Evolutionary conservation across 495 filamentous ascomycete genomes (phyloP), one percentile per base, ranked within the genome.

Genomic region (Hypoxylon lenormandii): DNA sequence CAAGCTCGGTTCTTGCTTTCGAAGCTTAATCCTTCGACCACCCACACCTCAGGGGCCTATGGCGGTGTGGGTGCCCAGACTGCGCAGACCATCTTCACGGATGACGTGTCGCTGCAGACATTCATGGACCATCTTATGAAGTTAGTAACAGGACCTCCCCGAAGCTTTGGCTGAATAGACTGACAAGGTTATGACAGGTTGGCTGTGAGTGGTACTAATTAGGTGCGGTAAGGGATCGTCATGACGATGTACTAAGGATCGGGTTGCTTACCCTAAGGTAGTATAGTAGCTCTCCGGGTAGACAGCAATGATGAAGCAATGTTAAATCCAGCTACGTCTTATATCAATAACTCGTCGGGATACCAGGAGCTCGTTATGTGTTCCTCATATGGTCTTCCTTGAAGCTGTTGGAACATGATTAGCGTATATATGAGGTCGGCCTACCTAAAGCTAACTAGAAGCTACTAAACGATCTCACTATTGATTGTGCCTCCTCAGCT

Each of bases 71-170:
- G 84, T 42, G 86, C 90, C 16, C 92, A 96, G 73, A 94, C 90
- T 18, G 93, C 95, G 30, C 96, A 98, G 81, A 99, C 96, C 12
- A 98, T 99, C 70, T 99, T 99, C 80, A 99, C 96, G 1, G 96
- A 99, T 73, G 96, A 99, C 80, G 96, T 99, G 53, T 97, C 93
- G 19, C 81, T 99, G 75, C 95, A 98, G 79, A 98, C 94, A 5
- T 99, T 99, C 76, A 99, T 98, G 95, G 96, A 99, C 68, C 92
- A 96, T 82, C 81, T 99, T 76, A 99, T 99, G 96, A 99, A 99
- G 92, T 94, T 79, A 82, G 91, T 83, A 28, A 60, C 73, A 55
- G 63, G 66, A 69, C 75, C 55, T 60, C 19, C 19, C n/a, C 13
- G 3, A 45, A 26, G 16, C 0, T 3, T 7, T 0, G 33, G 16